phyloP scores from a whole-genome alignment of 495 filamentous ascomycete species.

The Rusavskia elegans region DNA sequence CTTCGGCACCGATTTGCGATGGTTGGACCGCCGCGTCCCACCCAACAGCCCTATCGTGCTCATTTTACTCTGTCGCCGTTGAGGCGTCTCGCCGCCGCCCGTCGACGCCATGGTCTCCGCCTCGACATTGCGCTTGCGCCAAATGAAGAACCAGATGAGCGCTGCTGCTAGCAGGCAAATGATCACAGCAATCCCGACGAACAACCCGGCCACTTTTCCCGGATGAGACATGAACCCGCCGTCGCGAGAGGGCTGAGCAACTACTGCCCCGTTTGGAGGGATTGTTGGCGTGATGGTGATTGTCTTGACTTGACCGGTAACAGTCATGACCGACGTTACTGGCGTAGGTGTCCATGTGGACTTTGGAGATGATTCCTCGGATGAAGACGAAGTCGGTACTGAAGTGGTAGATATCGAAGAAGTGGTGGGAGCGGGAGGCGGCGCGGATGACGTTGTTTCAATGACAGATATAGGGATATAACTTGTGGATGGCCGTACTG shows the following conservation, averaged over 20 bases:
- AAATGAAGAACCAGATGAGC: conserved; percentile 27
- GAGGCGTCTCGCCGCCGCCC: conserved; percentile 12
- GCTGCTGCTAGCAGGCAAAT: conserved; percentile 18
- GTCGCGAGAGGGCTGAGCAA: conserved; percentile 18
- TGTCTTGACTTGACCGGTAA: conserved; percentile 32
- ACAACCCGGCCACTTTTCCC: conserved; percentile 32
- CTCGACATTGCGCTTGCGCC: conserved; percentile 19
- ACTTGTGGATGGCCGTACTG: not conserved
- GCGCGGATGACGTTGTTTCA: not conserved
- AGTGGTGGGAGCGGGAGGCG: not conserved
- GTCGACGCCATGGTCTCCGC: conserved; percentile 17
- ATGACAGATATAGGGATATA: not conserved
- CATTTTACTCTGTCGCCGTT: conserved; percentile 27
- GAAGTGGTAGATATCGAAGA: too few species aligned
- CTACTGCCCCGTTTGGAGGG: conserved; percentile 11
- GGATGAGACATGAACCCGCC: conserved; percentile 22
- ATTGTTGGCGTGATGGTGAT: conserved; percentile 31
- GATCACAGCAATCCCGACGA: conserved; percentile 29
- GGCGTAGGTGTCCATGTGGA: conserved; percentile 25
- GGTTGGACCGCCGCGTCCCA: conserved; percentile 12
- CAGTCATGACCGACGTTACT: conserved; percentile 28
- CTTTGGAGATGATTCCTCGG: conserved; percentile 4
- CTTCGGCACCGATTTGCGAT: conserved; percentile 13
- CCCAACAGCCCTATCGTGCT: conserved; percentile 30
- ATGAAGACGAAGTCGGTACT: conserved; percentile 14